Conservation (phyloP, 2,329 filamentous ascomycete genomes). For the Neopestalotiopsis sp. region DNA sequence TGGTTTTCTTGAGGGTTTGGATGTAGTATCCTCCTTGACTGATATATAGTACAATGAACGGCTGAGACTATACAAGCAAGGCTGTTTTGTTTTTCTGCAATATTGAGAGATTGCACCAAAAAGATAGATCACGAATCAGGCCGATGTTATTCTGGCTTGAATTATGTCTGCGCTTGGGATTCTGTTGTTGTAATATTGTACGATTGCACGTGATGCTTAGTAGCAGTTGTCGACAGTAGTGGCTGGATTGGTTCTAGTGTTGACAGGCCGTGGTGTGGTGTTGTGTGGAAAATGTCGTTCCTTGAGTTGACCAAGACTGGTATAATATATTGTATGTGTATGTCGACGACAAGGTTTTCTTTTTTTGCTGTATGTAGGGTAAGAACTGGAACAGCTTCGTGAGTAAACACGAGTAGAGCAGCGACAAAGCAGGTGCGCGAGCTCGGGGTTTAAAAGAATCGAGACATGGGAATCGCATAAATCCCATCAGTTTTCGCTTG, state of each 20-base stretch:
- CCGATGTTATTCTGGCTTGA: neutral
- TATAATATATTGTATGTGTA: slow-evolving; percentile 17
- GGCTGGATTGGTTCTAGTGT: no score
- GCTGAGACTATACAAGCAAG: neutral
- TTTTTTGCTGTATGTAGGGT: neutral
- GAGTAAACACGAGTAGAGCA: slow-evolving; percentile 11
- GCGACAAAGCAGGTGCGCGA: slow-evolving; percentile 11
- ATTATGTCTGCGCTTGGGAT: neutral
- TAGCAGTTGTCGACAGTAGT: no score
- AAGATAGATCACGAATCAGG: neutral
- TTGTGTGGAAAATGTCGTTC: neutral
- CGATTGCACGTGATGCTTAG: no score
- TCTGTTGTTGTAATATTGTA: neutral
- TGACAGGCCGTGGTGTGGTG: neutral
- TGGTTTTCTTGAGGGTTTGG: slow-evolving; percentile 2
- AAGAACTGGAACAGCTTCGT: slow-evolving; percentile 6
- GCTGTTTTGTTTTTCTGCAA: neutral
- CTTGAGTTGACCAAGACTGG: neutral
- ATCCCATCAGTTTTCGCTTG: slow-evolving; percentile 24
- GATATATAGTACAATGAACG: neutral
- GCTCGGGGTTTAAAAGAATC: slow-evolving; percentile 18
- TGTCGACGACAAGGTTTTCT: neutral
- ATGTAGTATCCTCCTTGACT: slow-evolving; percentile 21
- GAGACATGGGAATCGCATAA: slow-evolving; percentile 23
- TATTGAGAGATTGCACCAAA: neutral